Evolutionary conservation across 225 moss, liverwort and hornwort genomes (phyloP).

Genomic region (Sphagnum tenellum): DNA sequence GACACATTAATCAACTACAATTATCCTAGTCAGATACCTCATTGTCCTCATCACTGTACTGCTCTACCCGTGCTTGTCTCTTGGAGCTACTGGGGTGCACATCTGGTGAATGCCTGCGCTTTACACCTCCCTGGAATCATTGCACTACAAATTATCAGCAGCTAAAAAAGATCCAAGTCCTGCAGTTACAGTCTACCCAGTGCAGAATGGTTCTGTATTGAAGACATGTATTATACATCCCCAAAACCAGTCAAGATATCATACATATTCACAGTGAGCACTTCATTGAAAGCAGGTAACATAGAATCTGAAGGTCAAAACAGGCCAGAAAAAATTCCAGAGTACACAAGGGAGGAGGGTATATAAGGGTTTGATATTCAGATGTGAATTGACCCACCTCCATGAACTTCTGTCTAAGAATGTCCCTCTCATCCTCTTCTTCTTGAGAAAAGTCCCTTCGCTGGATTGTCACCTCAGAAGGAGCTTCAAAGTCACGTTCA

Average conservation of each 20-base stretch:
- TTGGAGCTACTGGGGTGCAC: constrained; percentile 36
- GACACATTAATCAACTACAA: no score
- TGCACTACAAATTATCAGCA: neutral
- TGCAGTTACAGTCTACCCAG: no score
- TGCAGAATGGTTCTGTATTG: no score
- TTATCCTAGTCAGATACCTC: constrained; percentile 62
- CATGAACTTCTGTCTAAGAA: constrained; percentile 48
- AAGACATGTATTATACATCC: neutral
- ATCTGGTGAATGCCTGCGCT: constrained; percentile 70
- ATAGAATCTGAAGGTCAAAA: neutral
- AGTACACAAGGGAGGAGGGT: neutral
- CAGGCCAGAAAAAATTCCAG: neutral
- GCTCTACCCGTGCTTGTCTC: constrained; percentile 53
- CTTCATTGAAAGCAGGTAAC: neutral
- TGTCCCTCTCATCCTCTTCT: constrained; percentile 57
- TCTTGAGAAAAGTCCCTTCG: constrained; percentile 70
- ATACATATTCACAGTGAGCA: neutral
- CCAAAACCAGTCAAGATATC: neutral
- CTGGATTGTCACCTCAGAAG: constrained; percentile 58
- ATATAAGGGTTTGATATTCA: neutral
- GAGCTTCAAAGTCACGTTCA: constrained; percentile 62
- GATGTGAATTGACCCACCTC: constrained; percentile 43
- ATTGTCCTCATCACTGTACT: constrained; percentile 83
- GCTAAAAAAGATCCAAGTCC: neutral
- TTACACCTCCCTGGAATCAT: constrained; percentile 48